These are phyloP conservation scores for Populus hybrid DNA, from an alignment of 441 rosid genomes.

Conservation along the genomic window DNA sequence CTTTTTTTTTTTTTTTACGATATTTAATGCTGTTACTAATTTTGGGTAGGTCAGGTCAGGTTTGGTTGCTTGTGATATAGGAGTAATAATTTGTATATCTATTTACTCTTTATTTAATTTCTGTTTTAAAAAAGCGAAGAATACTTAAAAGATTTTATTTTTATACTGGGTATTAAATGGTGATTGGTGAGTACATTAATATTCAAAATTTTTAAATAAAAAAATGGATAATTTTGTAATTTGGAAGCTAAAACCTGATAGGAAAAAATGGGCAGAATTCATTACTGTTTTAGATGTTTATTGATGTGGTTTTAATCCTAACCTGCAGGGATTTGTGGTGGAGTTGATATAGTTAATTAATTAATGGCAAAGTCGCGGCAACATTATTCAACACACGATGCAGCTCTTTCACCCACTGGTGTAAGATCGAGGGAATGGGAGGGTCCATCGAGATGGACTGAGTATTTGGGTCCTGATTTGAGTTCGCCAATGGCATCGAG, in stretches of 20 bases:
- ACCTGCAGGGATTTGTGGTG: constrained; percentile 15
- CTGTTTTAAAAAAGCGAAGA: too few relatives aligned
- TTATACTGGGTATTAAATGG: too few relatives aligned
- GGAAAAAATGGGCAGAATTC: background rate
- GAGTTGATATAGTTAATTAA: constrained; percentile 9
- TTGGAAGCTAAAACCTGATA: background rate
- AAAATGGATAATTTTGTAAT: too few relatives aligned
- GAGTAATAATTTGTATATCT: background rate
- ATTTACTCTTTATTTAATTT: too few relatives aligned
- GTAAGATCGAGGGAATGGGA: constrained; percentile 87
- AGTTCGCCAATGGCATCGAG: constrained; percentile 48
- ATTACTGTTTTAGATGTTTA: background rate
- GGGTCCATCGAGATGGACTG: constrained; percentile 93
- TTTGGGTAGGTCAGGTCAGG: background rate
- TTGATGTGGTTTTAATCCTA: background rate
- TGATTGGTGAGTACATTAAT: too few relatives aligned
- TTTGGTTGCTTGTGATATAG: background rate
- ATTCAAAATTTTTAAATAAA: too few relatives aligned
- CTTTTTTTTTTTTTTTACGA: background rate
- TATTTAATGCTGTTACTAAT: background rate
- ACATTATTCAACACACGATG: constrained; percentile 53
- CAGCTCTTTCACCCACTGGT: constrained; percentile 54
- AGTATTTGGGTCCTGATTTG: constrained; percentile 84
- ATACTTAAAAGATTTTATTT: too few relatives aligned
- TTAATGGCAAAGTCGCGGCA: constrained; percentile 68